Conservation (phyloP, 768 basidiomycete species). For the Exsudoporus frostii region DNA sequence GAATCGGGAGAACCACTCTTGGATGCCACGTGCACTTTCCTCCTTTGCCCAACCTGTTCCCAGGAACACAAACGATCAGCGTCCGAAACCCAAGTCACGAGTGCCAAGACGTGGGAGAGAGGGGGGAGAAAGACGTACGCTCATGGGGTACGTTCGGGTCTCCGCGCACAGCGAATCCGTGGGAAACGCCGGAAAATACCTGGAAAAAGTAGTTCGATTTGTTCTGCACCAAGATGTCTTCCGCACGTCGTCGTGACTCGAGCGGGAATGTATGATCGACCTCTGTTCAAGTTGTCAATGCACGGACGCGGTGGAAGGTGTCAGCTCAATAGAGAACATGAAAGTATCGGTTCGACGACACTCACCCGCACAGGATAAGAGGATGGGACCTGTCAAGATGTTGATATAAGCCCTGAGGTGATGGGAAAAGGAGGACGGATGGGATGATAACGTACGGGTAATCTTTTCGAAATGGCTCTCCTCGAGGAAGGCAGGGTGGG, state of each 20-base stretch:
- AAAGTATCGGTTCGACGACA: no score
- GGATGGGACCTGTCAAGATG: constrained; percentile 11
- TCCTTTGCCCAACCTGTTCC: constrained; percentile 56
- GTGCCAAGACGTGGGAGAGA: neutral
- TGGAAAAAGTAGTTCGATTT: constrained; percentile 53
- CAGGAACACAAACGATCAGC: neutral
- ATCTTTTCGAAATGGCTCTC: constrained; percentile 51
- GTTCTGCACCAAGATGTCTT: constrained; percentile 48
- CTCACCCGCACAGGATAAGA: constrained; percentile 26
- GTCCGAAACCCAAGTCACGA: neutral
- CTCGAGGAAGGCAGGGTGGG: constrained; percentile 48
- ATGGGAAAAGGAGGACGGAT: neutral
- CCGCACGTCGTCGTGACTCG: constrained; percentile 48
- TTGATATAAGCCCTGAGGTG: neutral
- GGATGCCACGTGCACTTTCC: constrained; percentile 47
- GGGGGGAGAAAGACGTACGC: constrained; percentile 11
- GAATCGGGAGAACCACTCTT: constrained; percentile 41
- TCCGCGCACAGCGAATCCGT: constrained; percentile 22
- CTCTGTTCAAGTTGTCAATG: constrained; percentile 38
- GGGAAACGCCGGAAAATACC: constrained; percentile 44
- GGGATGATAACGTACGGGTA: constrained; percentile 35
- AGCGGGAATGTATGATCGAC: constrained; percentile 48
- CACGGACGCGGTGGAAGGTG: neutral
- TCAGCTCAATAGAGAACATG: neutral
- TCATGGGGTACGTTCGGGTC: constrained; percentile 14